Evolutionary conservation across 176 grass and related monocot genomes (phyloP).

Genomic region (Cenchrus americanus): DNA sequence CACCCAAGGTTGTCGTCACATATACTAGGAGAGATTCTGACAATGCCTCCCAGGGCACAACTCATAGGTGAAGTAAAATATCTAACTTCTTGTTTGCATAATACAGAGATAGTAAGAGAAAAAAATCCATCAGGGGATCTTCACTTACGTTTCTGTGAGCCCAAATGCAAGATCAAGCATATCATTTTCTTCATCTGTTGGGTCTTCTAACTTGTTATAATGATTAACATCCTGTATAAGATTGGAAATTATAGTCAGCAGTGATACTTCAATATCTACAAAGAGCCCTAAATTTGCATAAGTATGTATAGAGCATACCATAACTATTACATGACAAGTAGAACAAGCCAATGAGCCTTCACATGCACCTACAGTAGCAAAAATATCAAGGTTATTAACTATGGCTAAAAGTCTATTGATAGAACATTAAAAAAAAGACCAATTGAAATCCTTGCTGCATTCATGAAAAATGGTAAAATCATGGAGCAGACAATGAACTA

Average conservation of each 20-base stretch:
- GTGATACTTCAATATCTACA: constrained; percentile 11
- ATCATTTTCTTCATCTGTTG: constrained; percentile 98
- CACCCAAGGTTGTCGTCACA: background rate
- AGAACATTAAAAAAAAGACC: background rate
- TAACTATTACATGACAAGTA: constrained; percentile 96
- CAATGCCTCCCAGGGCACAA: background rate
- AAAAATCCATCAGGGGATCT: background rate
- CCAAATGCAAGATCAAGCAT: constrained; percentile 99
- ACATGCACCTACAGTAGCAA: constrained; percentile 73
- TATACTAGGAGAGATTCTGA: background rate
- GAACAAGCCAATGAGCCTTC: constrained; percentile 95
- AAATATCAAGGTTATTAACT: constrained; percentile 24
- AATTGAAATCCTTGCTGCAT: background rate
- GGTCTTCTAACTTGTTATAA: constrained; percentile 95
- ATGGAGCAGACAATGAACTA: background rate
- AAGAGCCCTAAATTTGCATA: background rate
- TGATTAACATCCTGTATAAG: constrained; percentile 69
- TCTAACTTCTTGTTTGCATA: background rate
- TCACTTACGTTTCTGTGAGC: constrained; percentile 82
- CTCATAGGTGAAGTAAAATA: background rate
- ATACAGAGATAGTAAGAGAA: background rate
- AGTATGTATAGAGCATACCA: constrained; percentile 52
- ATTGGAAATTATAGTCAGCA: constrained; percentile 26
- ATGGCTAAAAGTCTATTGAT: background rate
- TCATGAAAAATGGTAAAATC: background rate